Conservation (phyloP, 2,329 filamentous ascomycete species). For the Ilyonectria robusta region DNA sequence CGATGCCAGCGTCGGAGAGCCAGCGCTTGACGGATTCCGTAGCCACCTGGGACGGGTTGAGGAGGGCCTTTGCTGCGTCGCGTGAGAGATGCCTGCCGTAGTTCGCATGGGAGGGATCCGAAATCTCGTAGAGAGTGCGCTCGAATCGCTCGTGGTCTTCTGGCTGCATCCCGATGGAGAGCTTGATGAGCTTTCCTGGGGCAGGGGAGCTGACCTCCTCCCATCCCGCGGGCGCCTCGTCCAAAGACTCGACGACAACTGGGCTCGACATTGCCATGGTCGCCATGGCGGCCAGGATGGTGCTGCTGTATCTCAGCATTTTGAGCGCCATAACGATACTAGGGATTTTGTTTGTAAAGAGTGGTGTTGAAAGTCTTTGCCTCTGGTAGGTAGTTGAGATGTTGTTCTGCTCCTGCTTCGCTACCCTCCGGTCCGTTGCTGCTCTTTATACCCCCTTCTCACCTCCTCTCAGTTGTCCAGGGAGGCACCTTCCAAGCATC, state of each 20-base stretch:
- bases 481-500: neutral
- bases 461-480: neutral
- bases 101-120: slow-evolving; percentile 60
- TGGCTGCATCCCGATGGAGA: slow-evolving; percentile 51
- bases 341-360: neutral
- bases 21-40: slow-evolving; percentile 59
- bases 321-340: slow-evolving; percentile 23
- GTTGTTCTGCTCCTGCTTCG: slow-evolving; percentile 14
- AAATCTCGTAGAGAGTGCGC: slow-evolving; percentile 62
- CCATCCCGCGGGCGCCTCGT: slow-evolving; percentile 43
- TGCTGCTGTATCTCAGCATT: slow-evolving; percentile 22
- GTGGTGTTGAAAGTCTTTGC: neutral
- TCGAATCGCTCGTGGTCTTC: slow-evolving; percentile 53
- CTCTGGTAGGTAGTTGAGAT: neutral
- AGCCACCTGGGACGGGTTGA: slow-evolving; percentile 59
- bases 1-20: slow-evolving; percentile 58
- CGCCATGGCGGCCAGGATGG: slow-evolving; percentile 30
- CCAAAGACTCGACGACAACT: slow-evolving; percentile 42
- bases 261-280: slow-evolving; percentile 28
- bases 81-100: slow-evolving; percentile 66
- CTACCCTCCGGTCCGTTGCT: neutral
- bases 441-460: slow-evolving; percentile 34
- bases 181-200: slow-evolving; percentile 40
- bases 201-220: slow-evolving; percentile 35
- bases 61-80: slow-evolving; percentile 63